A percentile compares a stretch with the other conserved stretches of the same genome.
Evolutionary conservation across 768 basidiomycete species (phyloP).

Genomic region (Mrakia frigida): DNA sequence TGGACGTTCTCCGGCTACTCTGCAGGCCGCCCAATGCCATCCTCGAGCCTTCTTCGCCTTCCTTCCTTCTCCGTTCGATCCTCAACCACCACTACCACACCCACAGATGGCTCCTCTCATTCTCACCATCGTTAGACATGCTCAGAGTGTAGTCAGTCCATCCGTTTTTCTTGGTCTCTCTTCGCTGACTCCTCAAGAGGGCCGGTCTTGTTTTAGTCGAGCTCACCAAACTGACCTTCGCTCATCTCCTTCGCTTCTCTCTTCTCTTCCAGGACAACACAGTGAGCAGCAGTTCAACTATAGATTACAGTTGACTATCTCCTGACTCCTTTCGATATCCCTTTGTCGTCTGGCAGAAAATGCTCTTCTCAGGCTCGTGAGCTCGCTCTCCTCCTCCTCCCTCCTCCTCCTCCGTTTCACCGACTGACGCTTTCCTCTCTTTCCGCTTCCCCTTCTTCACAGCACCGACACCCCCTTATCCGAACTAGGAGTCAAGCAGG

Average conservation of each 20-base stretch:
- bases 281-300: background rate
- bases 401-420: too few relatives aligned
- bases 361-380: too few relatives aligned
- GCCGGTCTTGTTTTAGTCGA: background rate
- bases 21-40: background rate
- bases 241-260: background rate
- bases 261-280: background rate
- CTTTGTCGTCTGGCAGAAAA: background rate
- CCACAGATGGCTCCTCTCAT: background rate
- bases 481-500: slow-evolving; percentile 70
- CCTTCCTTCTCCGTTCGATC: background rate
- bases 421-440: too few relatives aligned
- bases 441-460: background rate
- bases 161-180: background rate
- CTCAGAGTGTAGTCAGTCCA: background rate
- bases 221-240: background rate
- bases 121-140: background rate
- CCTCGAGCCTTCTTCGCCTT: background rate
- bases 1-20: background rate
- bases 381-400: too few relatives aligned
- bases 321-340: too few relatives aligned
- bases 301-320: too few relatives aligned
- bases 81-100: background rate
- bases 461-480: slow-evolving; percentile 61
- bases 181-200: background rate